phyloP scores from a whole-genome alignment of 495 filamentous ascomycete species.

The Talaromyces nanjingensis region DNA sequence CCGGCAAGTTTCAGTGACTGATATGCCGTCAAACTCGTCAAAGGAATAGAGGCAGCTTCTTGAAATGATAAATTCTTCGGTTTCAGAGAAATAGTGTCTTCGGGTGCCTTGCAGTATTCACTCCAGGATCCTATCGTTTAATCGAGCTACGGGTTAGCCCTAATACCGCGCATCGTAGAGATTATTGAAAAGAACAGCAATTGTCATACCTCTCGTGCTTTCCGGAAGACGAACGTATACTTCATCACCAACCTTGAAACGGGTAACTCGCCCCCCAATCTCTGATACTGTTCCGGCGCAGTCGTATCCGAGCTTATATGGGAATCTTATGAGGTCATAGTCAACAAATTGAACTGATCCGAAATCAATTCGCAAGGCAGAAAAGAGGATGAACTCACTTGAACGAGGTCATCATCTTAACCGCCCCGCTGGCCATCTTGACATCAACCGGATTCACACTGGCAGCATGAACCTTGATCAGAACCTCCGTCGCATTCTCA shows the following conservation, averaged over 20 bases:
- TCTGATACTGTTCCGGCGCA: constrained; percentile 46
- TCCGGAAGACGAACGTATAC: constrained; percentile 16
- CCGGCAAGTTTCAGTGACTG: constrained; percentile 2
- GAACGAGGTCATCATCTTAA: background rate
- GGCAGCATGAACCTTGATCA: constrained; percentile 10
- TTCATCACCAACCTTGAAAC: constrained; percentile 42
- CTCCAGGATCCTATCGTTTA: constrained; percentile 4
- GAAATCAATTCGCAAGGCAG: background rate
- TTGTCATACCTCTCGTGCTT: background rate
- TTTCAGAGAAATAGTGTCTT: background rate
- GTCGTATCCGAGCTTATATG: constrained; percentile 34
- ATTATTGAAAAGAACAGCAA: background rate
- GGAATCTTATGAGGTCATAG: background rate
- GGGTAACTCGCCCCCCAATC: constrained; percentile 31
- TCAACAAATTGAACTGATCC: background rate
- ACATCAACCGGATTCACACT: constrained; percentile 11
- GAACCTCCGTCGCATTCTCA: constrained; percentile 3
- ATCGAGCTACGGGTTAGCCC: background rate
- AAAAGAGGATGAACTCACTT: background rate
- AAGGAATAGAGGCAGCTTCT: constrained; percentile 7
- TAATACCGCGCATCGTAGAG: background rate
- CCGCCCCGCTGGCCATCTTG: constrained; percentile 5
- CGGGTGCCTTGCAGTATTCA: constrained; percentile 4
- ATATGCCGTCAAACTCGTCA: constrained; percentile 2
- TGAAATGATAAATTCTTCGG: constrained; percentile 5